Conservation (phyloP, 2,329 filamentous ascomycete species). For the Laburnicola sp. region DNA sequence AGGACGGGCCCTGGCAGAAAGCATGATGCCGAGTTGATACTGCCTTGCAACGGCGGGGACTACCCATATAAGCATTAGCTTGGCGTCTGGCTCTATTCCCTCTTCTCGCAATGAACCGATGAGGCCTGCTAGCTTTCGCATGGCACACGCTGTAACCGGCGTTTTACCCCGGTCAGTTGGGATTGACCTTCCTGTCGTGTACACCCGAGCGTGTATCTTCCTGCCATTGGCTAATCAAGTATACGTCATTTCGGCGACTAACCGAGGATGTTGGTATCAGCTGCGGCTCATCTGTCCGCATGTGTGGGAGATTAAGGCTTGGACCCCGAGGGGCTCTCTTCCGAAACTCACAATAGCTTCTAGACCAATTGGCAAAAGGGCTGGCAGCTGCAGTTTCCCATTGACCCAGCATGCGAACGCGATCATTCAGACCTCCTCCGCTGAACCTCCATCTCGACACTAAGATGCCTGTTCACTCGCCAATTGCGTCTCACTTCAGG, state of each 20-base stretch:
- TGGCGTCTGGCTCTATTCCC: constrained; percentile 19
- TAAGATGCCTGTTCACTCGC: constrained; percentile 39
- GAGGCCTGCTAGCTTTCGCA: constrained; percentile 5
- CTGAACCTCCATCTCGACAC: constrained; percentile 39
- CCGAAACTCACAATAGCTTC: constrained; percentile 15
- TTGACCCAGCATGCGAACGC: constrained; percentile 43
- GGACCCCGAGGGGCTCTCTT: constrained; percentile 13
- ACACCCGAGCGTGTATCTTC: constrained; percentile 7
- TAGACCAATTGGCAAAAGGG: constrained; percentile 16
- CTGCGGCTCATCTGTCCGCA: constrained; percentile 8
- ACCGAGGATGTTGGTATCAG: constrained; percentile 13
- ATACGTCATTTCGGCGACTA: constrained; percentile 13
- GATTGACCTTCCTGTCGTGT: constrained; percentile 14
- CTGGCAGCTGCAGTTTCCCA: constrained; percentile 23
- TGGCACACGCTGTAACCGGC: constrained; percentile 16
- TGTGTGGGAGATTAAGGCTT: constrained; percentile 10
- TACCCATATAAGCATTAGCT: constrained; percentile 26
- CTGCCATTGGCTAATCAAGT: background rate
- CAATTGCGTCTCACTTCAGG: constrained; percentile 39
- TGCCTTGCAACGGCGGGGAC: constrained; percentile 22
- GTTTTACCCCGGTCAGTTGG: constrained; percentile 7
- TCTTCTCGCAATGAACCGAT: constrained; percentile 18
- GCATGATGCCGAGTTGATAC: constrained; percentile 10
- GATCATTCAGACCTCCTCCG: constrained; percentile 33
- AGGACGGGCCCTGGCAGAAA: constrained; percentile 16